Base-by-base conservation (phyloP, 495 filamentous ascomycete species). In the Pyrenopolyporus hunteri region DNA sequence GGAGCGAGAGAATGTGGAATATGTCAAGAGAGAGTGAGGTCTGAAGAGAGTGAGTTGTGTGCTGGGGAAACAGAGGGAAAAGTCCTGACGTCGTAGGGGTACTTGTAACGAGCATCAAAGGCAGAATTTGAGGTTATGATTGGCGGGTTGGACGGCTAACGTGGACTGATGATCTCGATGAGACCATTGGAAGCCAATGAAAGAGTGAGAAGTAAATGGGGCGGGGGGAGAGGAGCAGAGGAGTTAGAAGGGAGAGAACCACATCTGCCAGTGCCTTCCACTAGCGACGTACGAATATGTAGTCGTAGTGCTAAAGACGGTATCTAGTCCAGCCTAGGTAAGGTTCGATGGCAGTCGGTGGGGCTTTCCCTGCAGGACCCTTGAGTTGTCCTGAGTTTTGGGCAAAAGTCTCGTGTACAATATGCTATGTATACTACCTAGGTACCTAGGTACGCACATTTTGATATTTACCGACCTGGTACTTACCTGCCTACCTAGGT, bases 11-110 rank as follows among this genome's bases (percentile, higher is more conserved):
- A 10, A 13, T 16, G 23, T 40, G n/a, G 42, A 26, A 50, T 29
- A 9, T 5, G 32, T 9, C 20, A 4, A 19, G 9, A 59, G 46
- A 23, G 29, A 28, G 19, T 31, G 36, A 61, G 35, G 44, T 56
- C 33, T 13, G 20, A 48, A 49, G 28, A 47, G 20, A 4, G 28
- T 20, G n/a, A n/a, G n/a, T n/a, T n/a, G n/a, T n/a, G n/a, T 22
- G 13, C 40, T 16, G 36, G 23, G 29, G 26, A 20, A 49, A 48
- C 16, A 28, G 22, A 22, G 49, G 28, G 29, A 65, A 69, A 69
- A 69, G 66, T 69, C 54, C 45, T 69, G 66, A 69, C 66, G 66
- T 69, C 57, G 66, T 62, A 66, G 66, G 62, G 53, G 46, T 65
- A 67, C 59, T 60, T 55, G 6, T 3, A 32, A 43, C 33, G 16